Evolutionary conservation across 192 early-diverging fungal genomes (phyloP).

Genomic region (Coemansia asiatica): DNA sequence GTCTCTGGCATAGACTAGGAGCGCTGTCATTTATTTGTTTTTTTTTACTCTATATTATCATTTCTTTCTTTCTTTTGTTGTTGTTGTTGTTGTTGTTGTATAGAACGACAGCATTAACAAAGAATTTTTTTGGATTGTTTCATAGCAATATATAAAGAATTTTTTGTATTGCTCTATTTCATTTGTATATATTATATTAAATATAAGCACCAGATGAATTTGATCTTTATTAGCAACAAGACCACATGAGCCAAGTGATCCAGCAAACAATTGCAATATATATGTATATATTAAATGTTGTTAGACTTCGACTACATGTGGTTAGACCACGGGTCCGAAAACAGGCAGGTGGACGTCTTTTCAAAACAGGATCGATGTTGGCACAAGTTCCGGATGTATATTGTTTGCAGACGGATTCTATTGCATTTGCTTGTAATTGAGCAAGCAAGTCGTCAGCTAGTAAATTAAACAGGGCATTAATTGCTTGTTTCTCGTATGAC

Average conservation of each 20-base stretch:
- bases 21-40: not conserved
- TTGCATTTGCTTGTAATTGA: not conserved
- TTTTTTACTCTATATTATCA: not conserved
- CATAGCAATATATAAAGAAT: too few relatives aligned
- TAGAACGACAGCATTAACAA: too few relatives aligned
- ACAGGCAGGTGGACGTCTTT: not conserved
- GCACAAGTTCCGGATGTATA: not conserved
- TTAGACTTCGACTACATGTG: conserved; percentile 2
- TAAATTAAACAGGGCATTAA: too few relatives aligned
- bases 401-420: not conserved
- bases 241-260: conserved; percentile 2
- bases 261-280: not conserved
- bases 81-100: too few relatives aligned
- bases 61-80: not conserved
- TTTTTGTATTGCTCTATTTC: too few relatives aligned
- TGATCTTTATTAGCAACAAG: not conserved
- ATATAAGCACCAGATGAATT: too few relatives aligned
- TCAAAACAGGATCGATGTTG: conserved; percentile 8
- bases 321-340: not conserved
- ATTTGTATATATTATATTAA: too few relatives aligned
- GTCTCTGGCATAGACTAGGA: conserved; percentile 42
- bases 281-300: not conserved
- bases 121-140: too few relatives aligned
- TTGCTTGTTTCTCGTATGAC: not conserved
- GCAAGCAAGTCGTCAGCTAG: not conserved